Conservation (phyloP, 768 basidiomycete species). For the Suillus decipiens region DNA sequence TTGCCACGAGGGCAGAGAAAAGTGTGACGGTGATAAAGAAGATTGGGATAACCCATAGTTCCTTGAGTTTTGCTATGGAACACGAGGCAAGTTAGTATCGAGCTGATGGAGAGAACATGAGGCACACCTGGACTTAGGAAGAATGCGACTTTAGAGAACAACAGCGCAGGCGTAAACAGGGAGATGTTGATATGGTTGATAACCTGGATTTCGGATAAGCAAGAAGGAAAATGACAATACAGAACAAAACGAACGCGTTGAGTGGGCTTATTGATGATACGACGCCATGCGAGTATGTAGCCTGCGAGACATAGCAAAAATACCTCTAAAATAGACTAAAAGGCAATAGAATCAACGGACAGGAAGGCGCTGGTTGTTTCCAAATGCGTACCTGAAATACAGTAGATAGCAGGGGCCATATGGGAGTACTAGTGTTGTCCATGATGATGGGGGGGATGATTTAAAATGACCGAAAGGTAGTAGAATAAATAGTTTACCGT, state of each 20-base stretch:
- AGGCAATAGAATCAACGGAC: background rate
- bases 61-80: slow-evolving; percentile 63
- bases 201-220: slow-evolving; percentile 38
- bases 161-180: slow-evolving; percentile 83
- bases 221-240: background rate
- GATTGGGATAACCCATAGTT: slow-evolving; percentile 84
- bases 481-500: slow-evolving; percentile 11
- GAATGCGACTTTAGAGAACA: slow-evolving; percentile 96
- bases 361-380: too few relatives aligned
- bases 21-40: slow-evolving; percentile 80
- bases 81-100: background rate
- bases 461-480: background rate
- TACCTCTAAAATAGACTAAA: slow-evolving; percentile 85
- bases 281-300: slow-evolving; percentile 73
- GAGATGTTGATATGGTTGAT: slow-evolving; percentile 83
- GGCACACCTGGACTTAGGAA: slow-evolving; percentile 73
- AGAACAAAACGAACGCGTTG: slow-evolving; percentile 65
- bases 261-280: slow-evolving; percentile 85
- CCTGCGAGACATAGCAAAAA: slow-evolving; percentile 85
- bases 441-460: too few relatives aligned
- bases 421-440: slow-evolving; percentile 8
- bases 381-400: slow-evolving; percentile 29
- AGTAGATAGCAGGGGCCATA: slow-evolving; percentile 24
- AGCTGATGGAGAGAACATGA: background rate
- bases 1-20: slow-evolving; percentile 71